A percentile compares a stretch with the other conserved stretches of the same genome.
Conservation (phyloP, 2,329 filamentous ascomycete species). For the Diplocarpon rosae region DNA sequence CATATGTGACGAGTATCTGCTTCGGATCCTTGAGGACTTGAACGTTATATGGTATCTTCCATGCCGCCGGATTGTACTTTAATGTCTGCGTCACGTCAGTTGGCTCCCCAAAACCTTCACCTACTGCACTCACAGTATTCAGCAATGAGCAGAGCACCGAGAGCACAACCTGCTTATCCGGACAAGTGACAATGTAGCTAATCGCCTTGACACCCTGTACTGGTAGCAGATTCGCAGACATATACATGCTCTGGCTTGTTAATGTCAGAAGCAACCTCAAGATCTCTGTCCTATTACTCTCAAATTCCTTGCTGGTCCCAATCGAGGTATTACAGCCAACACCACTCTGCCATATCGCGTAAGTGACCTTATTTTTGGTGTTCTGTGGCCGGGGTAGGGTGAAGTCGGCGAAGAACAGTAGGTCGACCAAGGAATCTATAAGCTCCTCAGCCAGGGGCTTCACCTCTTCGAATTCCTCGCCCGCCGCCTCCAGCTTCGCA, state of each 20-base stretch:
- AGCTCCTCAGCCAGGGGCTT: slow-evolving; percentile 88
- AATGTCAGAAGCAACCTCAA: slow-evolving; percentile 76
- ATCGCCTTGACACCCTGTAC: slow-evolving; percentile 73
- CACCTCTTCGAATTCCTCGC: slow-evolving; percentile 64
- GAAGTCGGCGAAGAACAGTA: slow-evolving; percentile 86
- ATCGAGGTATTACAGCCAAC: slow-evolving; percentile 89
- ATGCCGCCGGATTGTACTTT: slow-evolving; percentile 90
- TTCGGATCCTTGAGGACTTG: slow-evolving; percentile 86
- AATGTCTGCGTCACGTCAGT: slow-evolving; percentile 51
- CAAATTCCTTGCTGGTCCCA: slow-evolving; percentile 80
- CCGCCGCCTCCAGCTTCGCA: slow-evolving; percentile 35
- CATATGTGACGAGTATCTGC: slow-evolving; percentile 83
- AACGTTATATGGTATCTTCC: slow-evolving; percentile 89
- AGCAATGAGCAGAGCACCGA: slow-evolving; percentile 85
- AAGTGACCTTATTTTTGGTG: slow-evolving; percentile 71
- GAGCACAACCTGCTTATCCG: slow-evolving; percentile 84
- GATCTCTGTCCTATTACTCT: slow-evolving; percentile 87
- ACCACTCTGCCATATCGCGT: slow-evolving; percentile 95
- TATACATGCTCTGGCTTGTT: slow-evolving; percentile 87
- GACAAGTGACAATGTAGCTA: slow-evolving; percentile 77
- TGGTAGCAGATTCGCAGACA: slow-evolving; percentile 67
- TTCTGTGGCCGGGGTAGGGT: slow-evolving; percentile 65
- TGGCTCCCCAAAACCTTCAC: not conserved
- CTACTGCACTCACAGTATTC: slow-evolving; percentile 63
- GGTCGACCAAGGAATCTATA: slow-evolving; percentile 77